Evolutionary conservation across 768 basidiomycete species (phyloP).

Genomic region (Tylopilus felleus): DNA sequence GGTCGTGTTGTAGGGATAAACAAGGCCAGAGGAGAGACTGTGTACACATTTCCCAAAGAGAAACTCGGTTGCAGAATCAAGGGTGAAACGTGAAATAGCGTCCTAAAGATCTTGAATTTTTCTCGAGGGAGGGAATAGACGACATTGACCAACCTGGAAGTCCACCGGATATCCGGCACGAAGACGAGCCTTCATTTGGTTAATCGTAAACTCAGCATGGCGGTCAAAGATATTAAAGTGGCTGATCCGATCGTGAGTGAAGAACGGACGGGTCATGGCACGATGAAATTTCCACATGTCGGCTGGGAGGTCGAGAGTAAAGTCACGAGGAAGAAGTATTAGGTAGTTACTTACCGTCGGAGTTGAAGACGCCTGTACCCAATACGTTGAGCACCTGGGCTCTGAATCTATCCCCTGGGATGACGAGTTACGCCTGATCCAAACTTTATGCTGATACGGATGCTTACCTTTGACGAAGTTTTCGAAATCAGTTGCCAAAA

Average conservation of each 20-base stretch:
- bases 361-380: conserved; percentile 67
- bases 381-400: conserved; percentile 45
- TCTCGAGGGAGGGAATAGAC: not conserved
- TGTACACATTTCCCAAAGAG: conserved; percentile 60
- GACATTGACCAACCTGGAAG: conserved; percentile 42
- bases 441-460: not conserved
- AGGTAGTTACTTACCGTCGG: conserved; percentile 44
- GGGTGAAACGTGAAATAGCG: conserved; percentile 57
- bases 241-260: too few relatives aligned
- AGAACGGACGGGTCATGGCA: conserved; percentile 33
- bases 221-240: too few relatives aligned
- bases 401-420: conserved; percentile 35
- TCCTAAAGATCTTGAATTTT: conserved; percentile 35
- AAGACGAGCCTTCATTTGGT: conserved; percentile 40
- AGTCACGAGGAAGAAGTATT: too few relatives aligned
- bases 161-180: conserved; percentile 52
- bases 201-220: too few relatives aligned
- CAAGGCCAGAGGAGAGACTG: conserved; percentile 47
- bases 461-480: conserved; percentile 55
- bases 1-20: conserved; percentile 46
- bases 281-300: conserved; percentile 63
- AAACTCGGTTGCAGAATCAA: conserved; percentile 66
- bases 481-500: conserved; percentile 54
- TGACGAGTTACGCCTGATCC: not conserved
- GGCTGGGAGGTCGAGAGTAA: conserved; percentile 25